Conservation (phyloP, 2,329 filamentous ascomycete species). For the Xylariales sp. region DNA sequence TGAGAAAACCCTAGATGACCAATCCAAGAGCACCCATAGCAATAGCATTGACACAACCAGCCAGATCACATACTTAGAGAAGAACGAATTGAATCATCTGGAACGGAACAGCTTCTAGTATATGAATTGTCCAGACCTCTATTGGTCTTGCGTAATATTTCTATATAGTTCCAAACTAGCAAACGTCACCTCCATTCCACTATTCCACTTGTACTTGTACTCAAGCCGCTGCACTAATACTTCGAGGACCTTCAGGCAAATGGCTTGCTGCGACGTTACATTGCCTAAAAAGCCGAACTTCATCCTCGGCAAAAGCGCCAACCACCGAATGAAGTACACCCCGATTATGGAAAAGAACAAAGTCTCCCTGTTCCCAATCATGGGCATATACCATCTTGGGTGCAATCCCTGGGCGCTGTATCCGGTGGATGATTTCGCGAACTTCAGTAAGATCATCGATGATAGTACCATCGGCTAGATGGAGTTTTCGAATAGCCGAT, state of each 20-base stretch:
- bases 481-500: slow-evolving; percentile 64
- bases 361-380: slow-evolving; percentile 72
- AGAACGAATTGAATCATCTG: no score
- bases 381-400: slow-evolving; percentile 66
- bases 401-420: slow-evolving; percentile 69
- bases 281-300: slow-evolving; percentile 71
- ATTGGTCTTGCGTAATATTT: no score
- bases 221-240: no score
- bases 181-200: no score
- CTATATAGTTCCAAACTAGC: no score
- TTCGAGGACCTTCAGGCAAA: slow-evolving; percentile 48
- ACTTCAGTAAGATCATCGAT: slow-evolving; percentile 65
- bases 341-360: slow-evolving; percentile 75
- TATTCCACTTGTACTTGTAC: no score
- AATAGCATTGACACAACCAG: no score
- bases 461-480: slow-evolving; percentile 60
- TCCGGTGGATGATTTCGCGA: slow-evolving; percentile 60
- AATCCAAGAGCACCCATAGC: no score
- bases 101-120: no score
- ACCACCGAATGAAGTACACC: slow-evolving; percentile 72
- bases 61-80: no score
- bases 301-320: slow-evolving; percentile 67
- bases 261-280: slow-evolving; percentile 71
- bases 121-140: no score
- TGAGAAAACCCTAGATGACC: no score